These are phyloP conservation scores for Pinus tabuliformis DNA, from an alignment of 75 land plant genomes.

Conservation along the genomic window DNA sequence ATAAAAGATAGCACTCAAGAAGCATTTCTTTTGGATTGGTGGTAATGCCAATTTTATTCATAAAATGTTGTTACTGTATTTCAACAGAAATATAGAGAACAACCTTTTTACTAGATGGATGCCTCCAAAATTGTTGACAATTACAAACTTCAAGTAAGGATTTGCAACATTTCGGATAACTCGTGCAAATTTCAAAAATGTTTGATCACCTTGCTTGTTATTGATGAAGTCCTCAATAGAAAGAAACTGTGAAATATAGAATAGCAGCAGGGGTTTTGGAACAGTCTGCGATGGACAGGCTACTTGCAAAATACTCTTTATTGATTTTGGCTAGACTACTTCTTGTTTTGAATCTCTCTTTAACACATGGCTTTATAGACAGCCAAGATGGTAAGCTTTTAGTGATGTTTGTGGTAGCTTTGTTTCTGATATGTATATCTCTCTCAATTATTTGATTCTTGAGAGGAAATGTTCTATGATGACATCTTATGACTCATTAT, in stretches of 20 bases:
- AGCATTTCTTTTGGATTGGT: background rate
- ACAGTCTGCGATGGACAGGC: background rate
- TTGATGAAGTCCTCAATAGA: too few species aligned
- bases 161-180: background rate
- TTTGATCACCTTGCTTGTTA: background rate
- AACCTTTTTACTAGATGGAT: conserved; percentile 86
- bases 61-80: background rate
- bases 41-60: background rate
- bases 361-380: conserved; percentile 1
- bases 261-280: conserved; percentile 5
- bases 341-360: background rate
- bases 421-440: background rate
- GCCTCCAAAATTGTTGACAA: conserved; percentile 16
- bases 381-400: conserved; percentile 6
- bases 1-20: too few species aligned
- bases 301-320: background rate
- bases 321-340: background rate
- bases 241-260: background rate
- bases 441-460: background rate
- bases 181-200: background rate
- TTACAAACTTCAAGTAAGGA: too few species aligned
- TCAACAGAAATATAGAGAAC: conserved; percentile 76
- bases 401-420: background rate
- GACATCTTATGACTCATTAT: background rate
- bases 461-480: background rate